Conservation (phyloP, 805 yeast species). For the Starmerella apis region DNA sequence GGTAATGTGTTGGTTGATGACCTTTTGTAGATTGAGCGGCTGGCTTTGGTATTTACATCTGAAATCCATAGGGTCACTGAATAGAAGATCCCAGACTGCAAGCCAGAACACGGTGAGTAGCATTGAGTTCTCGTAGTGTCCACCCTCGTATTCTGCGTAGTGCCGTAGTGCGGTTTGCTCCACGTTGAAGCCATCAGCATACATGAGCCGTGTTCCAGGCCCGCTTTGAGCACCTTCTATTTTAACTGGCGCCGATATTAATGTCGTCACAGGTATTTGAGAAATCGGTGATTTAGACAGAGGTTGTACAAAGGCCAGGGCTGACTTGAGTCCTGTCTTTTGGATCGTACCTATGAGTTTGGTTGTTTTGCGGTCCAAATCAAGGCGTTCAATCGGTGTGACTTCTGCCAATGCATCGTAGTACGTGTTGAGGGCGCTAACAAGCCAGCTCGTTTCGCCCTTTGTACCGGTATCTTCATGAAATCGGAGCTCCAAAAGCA, state of each 20-base stretch:
- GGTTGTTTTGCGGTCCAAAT: constrained; percentile 24
- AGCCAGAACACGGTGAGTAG: constrained; percentile 28
- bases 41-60: constrained; percentile 30
- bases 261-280: constrained; percentile 9
- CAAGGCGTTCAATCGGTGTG: constrained; percentile 22
- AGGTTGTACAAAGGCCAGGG: constrained; percentile 14
- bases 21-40: constrained; percentile 29
- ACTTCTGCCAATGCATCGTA: constrained; percentile 25
- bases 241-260: constrained; percentile 12
- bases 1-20: constrained; percentile 23
- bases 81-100: constrained; percentile 30
- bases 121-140: constrained; percentile 32
- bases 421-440: constrained; percentile 26
- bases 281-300: background rate
- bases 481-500: constrained; percentile 25
- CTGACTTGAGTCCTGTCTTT: constrained; percentile 20
- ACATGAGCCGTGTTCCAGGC: constrained; percentile 14
- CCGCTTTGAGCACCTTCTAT: background rate
- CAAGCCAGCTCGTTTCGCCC: constrained; percentile 24
- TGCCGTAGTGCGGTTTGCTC: constrained; percentile 31
- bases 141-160: constrained; percentile 32
- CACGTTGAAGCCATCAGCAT: constrained; percentile 24
- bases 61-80: constrained; percentile 27
- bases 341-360: constrained; percentile 20
- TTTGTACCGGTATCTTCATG: constrained; percentile 17